Conservation (phyloP, 768 basidiomycete species). For the Lactifluus pinguis region DNA sequence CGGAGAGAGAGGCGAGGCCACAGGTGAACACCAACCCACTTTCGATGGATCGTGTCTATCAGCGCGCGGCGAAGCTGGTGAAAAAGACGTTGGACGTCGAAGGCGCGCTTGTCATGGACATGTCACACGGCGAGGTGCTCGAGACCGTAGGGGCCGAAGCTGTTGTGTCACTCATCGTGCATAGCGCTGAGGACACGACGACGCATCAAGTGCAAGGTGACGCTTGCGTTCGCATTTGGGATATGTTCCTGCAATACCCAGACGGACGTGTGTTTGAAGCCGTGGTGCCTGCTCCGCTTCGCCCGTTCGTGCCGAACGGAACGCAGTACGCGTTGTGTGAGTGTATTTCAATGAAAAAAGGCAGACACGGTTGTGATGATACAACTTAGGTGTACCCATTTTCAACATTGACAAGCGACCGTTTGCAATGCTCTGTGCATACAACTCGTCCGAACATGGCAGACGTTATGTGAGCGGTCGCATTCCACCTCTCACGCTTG, state of each 20-base stretch:
- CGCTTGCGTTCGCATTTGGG: conserved; percentile 66
- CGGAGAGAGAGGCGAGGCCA: conserved; percentile 30
- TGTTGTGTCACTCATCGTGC: conserved; percentile 57
- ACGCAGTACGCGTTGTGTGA: conserved; percentile 84
- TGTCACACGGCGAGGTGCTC: conserved; percentile 81
- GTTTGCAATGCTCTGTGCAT: conserved; percentile 85
- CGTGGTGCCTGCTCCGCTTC: conserved; percentile 73
- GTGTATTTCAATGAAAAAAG: conserved; percentile 21
- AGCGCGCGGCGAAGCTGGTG: conserved; percentile 83
- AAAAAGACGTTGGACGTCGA: conserved; percentile 87
- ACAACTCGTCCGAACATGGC: conserved; percentile 73
- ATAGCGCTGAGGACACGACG: conserved; percentile 53
- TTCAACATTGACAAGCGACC: conserved; percentile 90
- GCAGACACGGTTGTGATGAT: neutral
- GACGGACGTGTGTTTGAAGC: conserved; percentile 87
- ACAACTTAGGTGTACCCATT: conserved; percentile 67
- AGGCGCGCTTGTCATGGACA: conserved; percentile 86
- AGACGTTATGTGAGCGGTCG: conserved; percentile 64
- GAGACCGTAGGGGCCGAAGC: conserved; percentile 58
- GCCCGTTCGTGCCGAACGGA: conserved; percentile 68
- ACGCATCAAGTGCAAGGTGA: conserved; percentile 51
- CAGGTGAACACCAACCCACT: conserved; percentile 16
- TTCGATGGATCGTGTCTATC: conserved; percentile 84
- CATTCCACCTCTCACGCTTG: neutral
- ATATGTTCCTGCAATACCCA: conserved; percentile 70